phyloP scores from a whole-genome alignment of 2,329 filamentous ascomycete species.

The Magnaporthiopsis incrustans region DNA sequence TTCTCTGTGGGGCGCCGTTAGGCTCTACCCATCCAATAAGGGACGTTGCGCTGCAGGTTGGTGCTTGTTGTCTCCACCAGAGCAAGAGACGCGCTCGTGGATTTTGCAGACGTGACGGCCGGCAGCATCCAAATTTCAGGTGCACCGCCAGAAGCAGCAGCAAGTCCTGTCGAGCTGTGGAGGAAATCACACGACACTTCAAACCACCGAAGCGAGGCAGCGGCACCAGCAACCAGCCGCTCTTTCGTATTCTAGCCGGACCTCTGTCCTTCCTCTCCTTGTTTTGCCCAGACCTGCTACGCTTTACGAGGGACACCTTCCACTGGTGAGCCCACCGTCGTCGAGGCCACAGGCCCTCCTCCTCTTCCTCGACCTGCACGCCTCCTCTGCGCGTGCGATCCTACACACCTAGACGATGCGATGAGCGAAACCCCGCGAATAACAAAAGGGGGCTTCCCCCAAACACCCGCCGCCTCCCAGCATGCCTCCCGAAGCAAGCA shows the following conservation, averaged over 20 bases:
- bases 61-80: background rate
- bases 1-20: background rate
- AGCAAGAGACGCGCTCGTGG: background rate
- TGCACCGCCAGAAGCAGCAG: background rate
- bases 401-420: slow-evolving; percentile 12
- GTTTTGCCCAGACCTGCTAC: no score
- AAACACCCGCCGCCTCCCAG: slow-evolving; percentile 16
- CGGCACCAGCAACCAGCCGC: slow-evolving; percentile 5
- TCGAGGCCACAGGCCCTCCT: background rate
- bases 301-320: no score
- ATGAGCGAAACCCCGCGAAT: slow-evolving; percentile 19
- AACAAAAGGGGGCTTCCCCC: slow-evolving; percentile 19
- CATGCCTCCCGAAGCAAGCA: slow-evolving; percentile 13
- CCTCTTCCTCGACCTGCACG: background rate
- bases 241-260: background rate
- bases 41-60: no score
- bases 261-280: background rate
- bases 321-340: background rate
- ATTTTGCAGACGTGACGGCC: background rate
- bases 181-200: background rate
- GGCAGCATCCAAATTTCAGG: background rate
- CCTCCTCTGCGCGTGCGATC: background rate
- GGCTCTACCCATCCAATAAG: background rate
- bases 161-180: background rate
- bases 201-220: background rate